These are phyloP conservation scores for Leishmania major DNA, from an alignment of 208 protist species.

Conservation along the genomic window DNA sequence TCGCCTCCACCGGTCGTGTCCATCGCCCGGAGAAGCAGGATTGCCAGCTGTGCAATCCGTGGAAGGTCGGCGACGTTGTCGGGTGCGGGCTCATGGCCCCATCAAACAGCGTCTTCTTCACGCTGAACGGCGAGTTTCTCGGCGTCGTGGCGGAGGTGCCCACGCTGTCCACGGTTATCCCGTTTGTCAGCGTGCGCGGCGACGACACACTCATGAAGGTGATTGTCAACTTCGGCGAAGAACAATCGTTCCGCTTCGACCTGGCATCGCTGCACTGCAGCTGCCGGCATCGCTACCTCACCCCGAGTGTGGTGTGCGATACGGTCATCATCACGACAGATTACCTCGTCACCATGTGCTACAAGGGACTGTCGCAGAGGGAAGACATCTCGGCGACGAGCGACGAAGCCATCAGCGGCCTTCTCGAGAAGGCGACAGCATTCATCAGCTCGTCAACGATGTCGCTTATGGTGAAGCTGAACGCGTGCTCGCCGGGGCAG, in stretches of 20 bases:
- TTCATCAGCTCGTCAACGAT: constrained; percentile 64
- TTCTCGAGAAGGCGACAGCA: constrained; percentile 64
- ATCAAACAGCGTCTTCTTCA: constrained; percentile 88
- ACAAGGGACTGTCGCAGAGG: constrained; percentile 44
- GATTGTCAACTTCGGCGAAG: constrained; percentile 88
- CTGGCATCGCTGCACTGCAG: constrained; percentile 75
- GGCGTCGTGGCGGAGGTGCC: constrained; percentile 63
- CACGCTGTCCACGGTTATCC: constrained; percentile 54
- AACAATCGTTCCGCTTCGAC: constrained; percentile 85
- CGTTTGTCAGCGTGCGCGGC: constrained; percentile 67
- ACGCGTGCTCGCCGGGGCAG: constrained; percentile 18
- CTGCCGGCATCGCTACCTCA: constrained; percentile 54
- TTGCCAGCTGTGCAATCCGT: constrained; percentile 49
- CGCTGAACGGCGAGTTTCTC: constrained; percentile 84
- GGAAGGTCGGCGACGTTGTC: constrained; percentile 81
- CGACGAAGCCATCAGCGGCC: constrained; percentile 60
- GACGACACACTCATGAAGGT: constrained; percentile 69
- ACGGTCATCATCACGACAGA: constrained; percentile 66
- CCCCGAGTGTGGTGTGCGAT: constrained; percentile 58
- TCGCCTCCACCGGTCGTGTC: constrained; percentile 63
- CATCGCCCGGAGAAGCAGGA: constrained; percentile 25
- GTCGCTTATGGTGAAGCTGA: constrained; percentile 44
- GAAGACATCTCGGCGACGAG: constrained; percentile 33
- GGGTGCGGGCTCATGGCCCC: constrained; percentile 83
- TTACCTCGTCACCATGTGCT: constrained; percentile 81